A percentile compares a stretch with the other conserved stretches of the same genome.
Conservation (phyloP, 306 rosid genomes). For the Purshia tridentata region DNA sequence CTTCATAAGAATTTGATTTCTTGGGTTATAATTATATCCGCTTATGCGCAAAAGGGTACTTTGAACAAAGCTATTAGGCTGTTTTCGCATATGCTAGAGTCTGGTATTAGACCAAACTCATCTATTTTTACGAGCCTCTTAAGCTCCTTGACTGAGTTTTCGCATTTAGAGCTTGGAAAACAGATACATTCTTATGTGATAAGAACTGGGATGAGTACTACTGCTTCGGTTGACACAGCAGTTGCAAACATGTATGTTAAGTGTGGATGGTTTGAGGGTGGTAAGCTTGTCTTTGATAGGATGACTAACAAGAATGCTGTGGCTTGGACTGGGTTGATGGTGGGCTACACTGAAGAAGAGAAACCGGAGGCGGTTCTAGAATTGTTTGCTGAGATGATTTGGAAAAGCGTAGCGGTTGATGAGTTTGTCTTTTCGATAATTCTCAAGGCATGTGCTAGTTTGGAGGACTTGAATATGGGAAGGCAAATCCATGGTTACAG, state of each 20-base stretch:
- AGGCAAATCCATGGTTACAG: slow-evolving; percentile 49
- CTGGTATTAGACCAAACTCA: slow-evolving; percentile 37
- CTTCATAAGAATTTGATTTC: slow-evolving; percentile 36
- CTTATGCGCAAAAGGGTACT: slow-evolving; percentile 42
- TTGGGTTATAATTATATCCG: slow-evolving; percentile 46
- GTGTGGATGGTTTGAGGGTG: slow-evolving; percentile 58
- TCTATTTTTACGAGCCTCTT: slow-evolving; percentile 45
- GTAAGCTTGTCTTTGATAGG: slow-evolving; percentile 39
- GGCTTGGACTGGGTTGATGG: slow-evolving; percentile 64
- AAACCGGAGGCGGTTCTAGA: slow-evolving; percentile 35
- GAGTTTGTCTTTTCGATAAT: slow-evolving; percentile 54
- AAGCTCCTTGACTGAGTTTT: slow-evolving; percentile 33
- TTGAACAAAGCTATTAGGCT: slow-evolving; percentile 37
- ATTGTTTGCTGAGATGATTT: slow-evolving; percentile 48
- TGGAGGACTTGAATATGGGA: slow-evolving; percentile 42
- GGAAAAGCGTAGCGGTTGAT: slow-evolving; percentile 45
- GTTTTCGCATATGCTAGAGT: slow-evolving; percentile 38
- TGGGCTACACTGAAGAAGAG: slow-evolving; percentile 48
- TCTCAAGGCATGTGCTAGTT: slow-evolving; percentile 56
- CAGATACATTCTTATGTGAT: slow-evolving; percentile 50
- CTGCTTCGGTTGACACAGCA: slow-evolving; percentile 34
- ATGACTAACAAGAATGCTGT: slow-evolving; percentile 49
- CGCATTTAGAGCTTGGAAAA: slow-evolving; percentile 39
- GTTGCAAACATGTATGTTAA: slow-evolving; percentile 57
- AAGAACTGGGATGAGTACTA: slow-evolving; percentile 38